Evolutionary conservation across 1,139 yeast genomes (phyloP).

Genomic region (Debaryomyces fabryi): DNA sequence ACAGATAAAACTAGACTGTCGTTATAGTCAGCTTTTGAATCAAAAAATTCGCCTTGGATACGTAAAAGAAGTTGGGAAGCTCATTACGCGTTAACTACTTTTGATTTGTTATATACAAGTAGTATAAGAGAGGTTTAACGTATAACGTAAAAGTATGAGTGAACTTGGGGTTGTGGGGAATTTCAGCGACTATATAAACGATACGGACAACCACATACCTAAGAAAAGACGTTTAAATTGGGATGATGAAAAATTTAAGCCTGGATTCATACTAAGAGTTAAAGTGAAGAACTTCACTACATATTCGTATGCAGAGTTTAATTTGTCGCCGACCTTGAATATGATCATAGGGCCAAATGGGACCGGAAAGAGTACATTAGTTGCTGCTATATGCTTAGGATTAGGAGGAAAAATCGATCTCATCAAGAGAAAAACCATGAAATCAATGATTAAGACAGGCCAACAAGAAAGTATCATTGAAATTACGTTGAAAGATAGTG

Average conservation of each 20-base stretch:
- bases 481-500: constrained; percentile 58
- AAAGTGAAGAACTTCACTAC: constrained; percentile 79
- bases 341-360: constrained; percentile 98
- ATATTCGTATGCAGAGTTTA: constrained; percentile 74
- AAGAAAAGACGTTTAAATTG: constrained; percentile 11
- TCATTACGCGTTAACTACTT: neutral
- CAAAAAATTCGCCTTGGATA: neutral
- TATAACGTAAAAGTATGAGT: constrained; percentile 6
- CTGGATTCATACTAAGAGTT: constrained; percentile 74
- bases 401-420: constrained; percentile 79
- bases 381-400: constrained; percentile 91
- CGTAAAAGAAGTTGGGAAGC: neutral
- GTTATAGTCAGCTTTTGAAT: neutral
- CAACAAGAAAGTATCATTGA: constrained; percentile 58
- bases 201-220: neutral
- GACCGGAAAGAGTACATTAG: constrained; percentile 91
- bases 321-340: constrained; percentile 80
- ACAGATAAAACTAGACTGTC: neutral
- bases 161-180: constrained; percentile 11
- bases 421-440: constrained; percentile 76
- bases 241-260: constrained; percentile 27
- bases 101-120: neutral
- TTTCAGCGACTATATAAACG: constrained; percentile 8
- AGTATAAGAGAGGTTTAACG: neutral
- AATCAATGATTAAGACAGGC: constrained; percentile 81